Evolutionary conservation across 352 stramenopile genomes (phyloP).

Genomic region (Blastocystis sp.): DNA sequence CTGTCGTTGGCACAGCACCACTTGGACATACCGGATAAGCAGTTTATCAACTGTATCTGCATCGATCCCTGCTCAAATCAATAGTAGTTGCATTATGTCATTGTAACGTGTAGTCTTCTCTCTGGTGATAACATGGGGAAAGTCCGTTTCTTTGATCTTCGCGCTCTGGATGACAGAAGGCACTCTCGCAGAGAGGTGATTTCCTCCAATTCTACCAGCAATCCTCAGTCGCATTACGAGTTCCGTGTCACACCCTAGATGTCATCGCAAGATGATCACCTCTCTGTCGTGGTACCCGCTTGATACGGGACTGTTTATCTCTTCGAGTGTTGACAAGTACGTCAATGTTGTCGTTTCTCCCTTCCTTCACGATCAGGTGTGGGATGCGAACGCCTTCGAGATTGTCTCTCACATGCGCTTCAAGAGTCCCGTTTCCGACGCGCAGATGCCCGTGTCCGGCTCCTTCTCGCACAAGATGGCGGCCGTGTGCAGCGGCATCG

Average conservation of each 20-base stretch:
- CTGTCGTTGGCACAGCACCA: slow-evolving; percentile 23
- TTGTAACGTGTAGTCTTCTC: slow-evolving; percentile 8
- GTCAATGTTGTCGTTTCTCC: slow-evolving; percentile 9
- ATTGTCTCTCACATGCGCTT: slow-evolving; percentile 49
- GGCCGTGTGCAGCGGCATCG: neutral
- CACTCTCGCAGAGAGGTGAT: neutral
- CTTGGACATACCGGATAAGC: slow-evolving; percentile 22
- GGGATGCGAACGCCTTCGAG: slow-evolving; percentile 18
- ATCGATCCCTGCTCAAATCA: slow-evolving; percentile 42
- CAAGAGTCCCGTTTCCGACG: slow-evolving; percentile 20
- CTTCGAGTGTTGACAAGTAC: slow-evolving; percentile 11
- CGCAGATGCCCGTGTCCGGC: slow-evolving; percentile 16
- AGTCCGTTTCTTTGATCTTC: slow-evolving; percentile 60
- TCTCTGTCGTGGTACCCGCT: slow-evolving; percentile 54
- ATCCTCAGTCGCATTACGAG: neutral
- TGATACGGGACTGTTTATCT: slow-evolving; percentile 46
- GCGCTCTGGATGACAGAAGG: slow-evolving; percentile 8
- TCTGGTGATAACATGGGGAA: slow-evolving; percentile 55
- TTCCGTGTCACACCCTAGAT: neutral
- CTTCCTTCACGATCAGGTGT: neutral
- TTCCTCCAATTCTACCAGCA: slow-evolving; percentile 3
- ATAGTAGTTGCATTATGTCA: slow-evolving; percentile 11
- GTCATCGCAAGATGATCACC: slow-evolving; percentile 46
- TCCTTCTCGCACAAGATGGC: slow-evolving; percentile 48
- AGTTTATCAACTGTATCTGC: slow-evolving; percentile 43